Evolutionary conservation across 2,329 filamentous ascomycete species (phyloP).

Genomic region (Trichophyton benhamiae): DNA sequence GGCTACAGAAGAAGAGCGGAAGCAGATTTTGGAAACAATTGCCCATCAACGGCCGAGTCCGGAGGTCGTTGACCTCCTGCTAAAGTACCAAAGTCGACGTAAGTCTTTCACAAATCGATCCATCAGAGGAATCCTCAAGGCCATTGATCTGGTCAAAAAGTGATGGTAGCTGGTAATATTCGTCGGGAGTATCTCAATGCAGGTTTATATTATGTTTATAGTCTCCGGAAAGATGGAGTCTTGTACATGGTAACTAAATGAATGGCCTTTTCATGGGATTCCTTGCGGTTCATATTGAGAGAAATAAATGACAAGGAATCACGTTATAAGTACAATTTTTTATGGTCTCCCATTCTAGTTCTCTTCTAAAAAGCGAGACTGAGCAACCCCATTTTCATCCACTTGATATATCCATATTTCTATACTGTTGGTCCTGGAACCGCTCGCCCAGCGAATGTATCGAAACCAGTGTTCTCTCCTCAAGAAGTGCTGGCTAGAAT

Average conservation of each 20-base stretch:
- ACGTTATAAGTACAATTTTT: conserved; percentile 1
- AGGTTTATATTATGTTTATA: not conserved
- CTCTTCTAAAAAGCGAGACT: not conserved
- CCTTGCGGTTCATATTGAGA: not conserved
- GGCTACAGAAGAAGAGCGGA: conserved; percentile 10
- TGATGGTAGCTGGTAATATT: not conserved
- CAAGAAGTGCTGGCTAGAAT: conserved; percentile 27
- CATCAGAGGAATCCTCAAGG: conserved; percentile 1
- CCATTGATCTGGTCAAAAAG: conserved; percentile 6
- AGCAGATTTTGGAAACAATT: conserved; percentile 9
- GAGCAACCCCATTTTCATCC: not conserved
- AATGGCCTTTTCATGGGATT: not conserved
- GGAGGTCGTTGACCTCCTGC: not conserved
- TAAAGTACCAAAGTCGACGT: not conserved
- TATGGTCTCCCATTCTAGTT: not conserved
- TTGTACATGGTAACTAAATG: not conserved
- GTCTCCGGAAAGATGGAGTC: not conserved
- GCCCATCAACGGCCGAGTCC: conserved; percentile 7
- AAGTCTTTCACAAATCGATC: conserved; percentile 5
- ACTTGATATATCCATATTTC: not conserved
- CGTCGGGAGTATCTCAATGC: not conserved
- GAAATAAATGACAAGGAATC: not conserved
- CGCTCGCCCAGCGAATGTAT: not conserved
- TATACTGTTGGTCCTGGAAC: not conserved
- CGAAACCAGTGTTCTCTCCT: conserved; percentile 8